phyloP scores from a whole-genome alignment of 1,284 basidiomycete genomes.

The Ceratobasidium papillatum region DNA sequence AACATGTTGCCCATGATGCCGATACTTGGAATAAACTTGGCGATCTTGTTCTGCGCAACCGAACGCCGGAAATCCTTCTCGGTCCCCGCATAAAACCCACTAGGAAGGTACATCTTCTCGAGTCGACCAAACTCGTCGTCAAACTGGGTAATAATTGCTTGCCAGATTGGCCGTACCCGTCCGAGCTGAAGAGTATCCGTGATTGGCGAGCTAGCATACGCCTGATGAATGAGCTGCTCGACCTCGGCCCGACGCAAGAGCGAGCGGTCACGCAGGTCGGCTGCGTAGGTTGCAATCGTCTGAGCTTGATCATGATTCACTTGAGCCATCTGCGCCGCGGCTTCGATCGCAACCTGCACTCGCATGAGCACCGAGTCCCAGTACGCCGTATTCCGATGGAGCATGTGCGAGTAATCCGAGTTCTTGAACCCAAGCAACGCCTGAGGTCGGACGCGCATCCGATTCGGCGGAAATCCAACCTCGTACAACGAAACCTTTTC shows the following conservation, averaged over 20 bases:
- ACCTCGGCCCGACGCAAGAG: conserved; percentile 81
- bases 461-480: conserved; percentile 88
- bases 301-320: conserved; percentile 47
- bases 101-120: conserved; percentile 56
- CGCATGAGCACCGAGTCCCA: conserved; percentile 63
- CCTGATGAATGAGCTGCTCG: conserved; percentile 74
- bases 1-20: conserved; percentile 53
- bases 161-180: conserved; percentile 83
- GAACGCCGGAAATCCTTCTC: conserved; percentile 50
- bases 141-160: conserved; percentile 97
- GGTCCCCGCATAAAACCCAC: conserved; percentile 51
- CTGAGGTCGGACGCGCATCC: conserved; percentile 84
- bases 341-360: conserved; percentile 55
- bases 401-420: conserved; percentile 81
- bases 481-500: conserved; percentile 87
- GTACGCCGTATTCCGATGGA: conserved; percentile 71
- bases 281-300: conserved; percentile 56
- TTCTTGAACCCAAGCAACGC: conserved; percentile 90
- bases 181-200: conserved; percentile 91
- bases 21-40: conserved; percentile 47
- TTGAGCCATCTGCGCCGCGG: conserved; percentile 22
- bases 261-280: conserved; percentile 70
- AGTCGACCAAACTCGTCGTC: conserved; percentile 84
- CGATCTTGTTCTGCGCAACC: conserved; percentile 32
- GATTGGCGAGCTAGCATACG: conserved; percentile 81